phyloP scores from a whole-genome alignment of 768 basidiomycete genomes.

The Chiua virens region DNA sequence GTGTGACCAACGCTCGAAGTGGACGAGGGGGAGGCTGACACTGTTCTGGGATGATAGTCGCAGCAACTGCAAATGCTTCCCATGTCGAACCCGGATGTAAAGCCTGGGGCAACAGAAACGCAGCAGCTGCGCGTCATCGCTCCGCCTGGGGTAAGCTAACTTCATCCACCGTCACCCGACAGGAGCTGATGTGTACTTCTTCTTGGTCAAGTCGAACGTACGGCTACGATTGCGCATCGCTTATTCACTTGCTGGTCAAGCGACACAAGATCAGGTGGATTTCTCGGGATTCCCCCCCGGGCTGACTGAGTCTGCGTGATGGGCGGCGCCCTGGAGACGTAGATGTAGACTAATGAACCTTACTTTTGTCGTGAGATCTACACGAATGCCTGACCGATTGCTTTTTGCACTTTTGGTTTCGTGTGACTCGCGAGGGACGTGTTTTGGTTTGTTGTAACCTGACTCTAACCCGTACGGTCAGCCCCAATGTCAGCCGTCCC shows the following conservation, averaged over 20 bases:
- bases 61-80: constrained; percentile 98
- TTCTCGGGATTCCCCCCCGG: constrained; percentile 87
- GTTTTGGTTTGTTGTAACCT: constrained; percentile 7
- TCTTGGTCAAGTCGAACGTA: constrained; percentile 61
- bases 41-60: constrained; percentile 50
- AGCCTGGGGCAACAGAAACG: constrained; percentile 80
- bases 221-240: constrained; percentile 85
- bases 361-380: constrained; percentile 23
- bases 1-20: constrained; percentile 37
- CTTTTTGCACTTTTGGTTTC: neutral
- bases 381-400: constrained; percentile 4
- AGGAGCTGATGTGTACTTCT: constrained; percentile 4
- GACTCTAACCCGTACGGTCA: constrained; percentile 4
- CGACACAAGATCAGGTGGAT: constrained; percentile 89
- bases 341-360: constrained; percentile 12
- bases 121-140: constrained; percentile 94
- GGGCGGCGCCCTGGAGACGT: constrained; percentile 5
- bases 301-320: constrained; percentile 50
- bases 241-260: constrained; percentile 66
- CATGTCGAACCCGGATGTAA: constrained; percentile 85
- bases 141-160: constrained; percentile 70
- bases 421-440: neutral
- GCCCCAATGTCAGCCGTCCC: constrained; percentile 24
- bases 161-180: neutral
- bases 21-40: neutral